These are phyloP conservation scores for Penicillium crustosum DNA, from an alignment of 2,329 filamentous ascomycete species.

Conservation along the genomic window DNA sequence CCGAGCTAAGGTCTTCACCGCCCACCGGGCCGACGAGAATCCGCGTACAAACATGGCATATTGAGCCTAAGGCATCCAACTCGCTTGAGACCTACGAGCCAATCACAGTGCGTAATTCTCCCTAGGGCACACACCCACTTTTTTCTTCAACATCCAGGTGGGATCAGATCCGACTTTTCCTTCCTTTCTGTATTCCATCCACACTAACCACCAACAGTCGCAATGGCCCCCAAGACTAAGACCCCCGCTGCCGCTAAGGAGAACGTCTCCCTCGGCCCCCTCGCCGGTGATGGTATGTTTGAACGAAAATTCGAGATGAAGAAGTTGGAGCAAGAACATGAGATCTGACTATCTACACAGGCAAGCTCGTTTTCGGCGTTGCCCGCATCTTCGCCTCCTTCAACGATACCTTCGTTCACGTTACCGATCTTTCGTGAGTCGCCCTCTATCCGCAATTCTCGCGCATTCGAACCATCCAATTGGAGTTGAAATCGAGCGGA, in stretches of 20 bases:
- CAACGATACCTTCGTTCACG: constrained; percentile 95
- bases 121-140: constrained; percentile 45
- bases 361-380: constrained; percentile 97
- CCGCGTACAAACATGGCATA: background rate
- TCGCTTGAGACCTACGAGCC: constrained; percentile 33
- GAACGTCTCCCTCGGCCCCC: constrained; percentile 97
- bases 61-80: constrained; percentile 19
- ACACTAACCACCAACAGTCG: constrained; percentile 51
- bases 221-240: constrained; percentile 84
- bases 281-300: constrained; percentile 85
- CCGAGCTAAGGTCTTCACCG: constrained; percentile 26
- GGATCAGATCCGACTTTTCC: constrained; percentile 26
- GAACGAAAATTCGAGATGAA: background rate
- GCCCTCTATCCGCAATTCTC: background rate
- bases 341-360: constrained; percentile 46
- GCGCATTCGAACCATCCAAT: constrained; percentile 3
- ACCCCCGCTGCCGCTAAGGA: constrained; percentile 76
- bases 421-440: constrained; percentile 93
- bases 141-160: constrained; percentile 18
- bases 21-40: constrained; percentile 31
- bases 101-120: constrained; percentile 28
- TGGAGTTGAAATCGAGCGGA: constrained; percentile 6
- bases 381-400: constrained; percentile 96
- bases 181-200: constrained; percentile 44
- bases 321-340: background rate